phyloP scores from a whole-genome alignment of 2,329 filamentous ascomycete genomes.

The Chrysosporium queenslandicum region DNA sequence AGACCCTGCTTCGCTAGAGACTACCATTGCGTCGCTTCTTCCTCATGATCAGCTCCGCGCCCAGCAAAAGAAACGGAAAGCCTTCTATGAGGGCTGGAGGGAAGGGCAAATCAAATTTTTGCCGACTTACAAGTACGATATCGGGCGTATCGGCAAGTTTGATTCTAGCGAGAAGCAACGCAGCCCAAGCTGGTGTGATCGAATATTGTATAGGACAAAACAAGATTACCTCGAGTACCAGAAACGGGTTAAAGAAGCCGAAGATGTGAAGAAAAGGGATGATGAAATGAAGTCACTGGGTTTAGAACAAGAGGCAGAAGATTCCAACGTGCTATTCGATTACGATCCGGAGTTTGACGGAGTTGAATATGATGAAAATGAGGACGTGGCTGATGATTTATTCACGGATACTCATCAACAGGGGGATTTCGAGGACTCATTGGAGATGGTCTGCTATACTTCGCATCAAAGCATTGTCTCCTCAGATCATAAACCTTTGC shows the following conservation, averaged over 20 bases:
- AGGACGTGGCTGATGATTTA: slow-evolving; percentile 24
- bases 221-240: slow-evolving; percentile 59
- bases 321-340: slow-evolving; percentile 77
- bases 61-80: slow-evolving; percentile 63
- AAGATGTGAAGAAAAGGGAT: slow-evolving; percentile 60
- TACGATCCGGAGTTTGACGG: slow-evolving; percentile 78
- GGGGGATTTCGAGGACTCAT: slow-evolving; percentile 36
- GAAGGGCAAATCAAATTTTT: slow-evolving; percentile 83
- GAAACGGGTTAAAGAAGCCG: slow-evolving; percentile 51
- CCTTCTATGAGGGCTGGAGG: slow-evolving; percentile 83
- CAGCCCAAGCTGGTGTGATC: slow-evolving; percentile 93
- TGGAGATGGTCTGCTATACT: slow-evolving; percentile 59
- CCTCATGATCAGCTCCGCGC: slow-evolving; percentile 78
- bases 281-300: slow-evolving; percentile 77
- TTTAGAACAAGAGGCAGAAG: slow-evolving; percentile 60
- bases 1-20: slow-evolving; percentile 78
- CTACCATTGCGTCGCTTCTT: slow-evolving; percentile 74
- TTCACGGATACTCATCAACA: slow-evolving; percentile 19
- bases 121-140: slow-evolving; percentile 95
- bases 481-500: slow-evolving; percentile 89
- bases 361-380: slow-evolving; percentile 48
- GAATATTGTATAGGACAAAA: slow-evolving; percentile 75
- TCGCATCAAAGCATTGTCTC: slow-evolving; percentile 84
- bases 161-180: slow-evolving; percentile 92
- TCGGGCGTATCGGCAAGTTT: slow-evolving; percentile 84